phyloP scores from a whole-genome alignment of 148 eudicot species.

The Camellia sinensis region DNA sequence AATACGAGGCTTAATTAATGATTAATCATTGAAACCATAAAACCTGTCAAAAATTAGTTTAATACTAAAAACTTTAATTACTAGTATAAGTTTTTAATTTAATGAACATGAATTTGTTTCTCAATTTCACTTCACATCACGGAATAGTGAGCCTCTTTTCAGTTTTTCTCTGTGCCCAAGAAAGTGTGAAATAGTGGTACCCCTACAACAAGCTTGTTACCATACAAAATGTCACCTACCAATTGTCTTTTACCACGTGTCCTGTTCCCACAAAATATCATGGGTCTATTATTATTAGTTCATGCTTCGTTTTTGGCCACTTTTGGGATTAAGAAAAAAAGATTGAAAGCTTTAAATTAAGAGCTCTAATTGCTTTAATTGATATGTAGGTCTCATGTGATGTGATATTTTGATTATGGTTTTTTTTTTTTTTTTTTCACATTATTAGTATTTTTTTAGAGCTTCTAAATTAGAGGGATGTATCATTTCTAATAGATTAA shows the following conservation, averaged over 20 bases:
- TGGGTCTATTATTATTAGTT: too few species aligned
- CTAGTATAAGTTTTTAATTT: background rate
- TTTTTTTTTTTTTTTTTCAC: too few species aligned
- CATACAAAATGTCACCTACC: background rate
- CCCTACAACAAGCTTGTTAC: conserved; percentile 4
- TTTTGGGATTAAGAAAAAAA: too few species aligned
- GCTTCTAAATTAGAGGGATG: too few species aligned
- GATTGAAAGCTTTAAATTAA: too few species aligned
- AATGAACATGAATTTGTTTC: background rate
- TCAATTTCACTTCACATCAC: background rate
- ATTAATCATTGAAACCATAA: conserved; percentile 12
- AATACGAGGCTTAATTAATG: conserved; percentile 30
- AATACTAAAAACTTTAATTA: background rate
- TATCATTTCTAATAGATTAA: too few species aligned
- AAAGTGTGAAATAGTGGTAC: conserved; percentile 9
- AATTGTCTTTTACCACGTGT: background rate
- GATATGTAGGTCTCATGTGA: too few species aligned
- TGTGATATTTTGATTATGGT: too few species aligned
- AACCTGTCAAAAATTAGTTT: background rate
- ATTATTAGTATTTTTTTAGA: too few species aligned
- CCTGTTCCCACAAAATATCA: too few species aligned
- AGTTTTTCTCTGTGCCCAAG: conserved; percentile 14
- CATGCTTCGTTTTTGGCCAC: too few species aligned
- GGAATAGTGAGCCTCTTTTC: conserved; percentile 20
- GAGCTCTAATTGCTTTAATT: too few species aligned